A percentile compares a stretch with the other conserved stretches of the same genome.
Conservation (phyloP, 169 alveolate species). For the Perkinsus olseni region DNA sequence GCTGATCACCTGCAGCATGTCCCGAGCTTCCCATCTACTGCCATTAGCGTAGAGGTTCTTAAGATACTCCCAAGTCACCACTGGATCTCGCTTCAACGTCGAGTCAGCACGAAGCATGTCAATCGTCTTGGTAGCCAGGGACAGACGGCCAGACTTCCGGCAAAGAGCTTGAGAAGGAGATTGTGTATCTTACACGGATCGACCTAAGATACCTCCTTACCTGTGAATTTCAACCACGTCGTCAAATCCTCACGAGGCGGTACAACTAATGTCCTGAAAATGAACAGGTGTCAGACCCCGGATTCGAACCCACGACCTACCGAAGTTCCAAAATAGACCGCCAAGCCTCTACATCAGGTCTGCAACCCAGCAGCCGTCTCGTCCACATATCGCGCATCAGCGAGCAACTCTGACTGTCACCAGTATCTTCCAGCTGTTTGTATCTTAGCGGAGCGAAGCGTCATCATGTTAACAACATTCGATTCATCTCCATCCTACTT, state of each 20-base stretch:
- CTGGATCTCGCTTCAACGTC: slow-evolving; percentile 28
- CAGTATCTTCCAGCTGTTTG: slow-evolving; percentile 38
- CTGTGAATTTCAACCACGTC: slow-evolving; percentile 27
- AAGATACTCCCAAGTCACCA: slow-evolving; percentile 32
- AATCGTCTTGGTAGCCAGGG: slow-evolving; percentile 13
- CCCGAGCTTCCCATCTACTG: slow-evolving; percentile 33
- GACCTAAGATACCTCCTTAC: slow-evolving; percentile 15
- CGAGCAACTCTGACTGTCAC: slow-evolving; percentile 34
- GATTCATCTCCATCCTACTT: slow-evolving; percentile 24
- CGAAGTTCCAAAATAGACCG: slow-evolving; percentile 35
- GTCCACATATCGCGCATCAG: slow-evolving; percentile 55
- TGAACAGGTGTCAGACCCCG: slow-evolving; percentile 22
- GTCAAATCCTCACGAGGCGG: slow-evolving; percentile 27
- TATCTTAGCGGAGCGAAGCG: not conserved
- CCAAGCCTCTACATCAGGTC: slow-evolving; percentile 35
- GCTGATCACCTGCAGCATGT: slow-evolving; percentile 24
- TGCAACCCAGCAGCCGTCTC: slow-evolving; percentile 35
- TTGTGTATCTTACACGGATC: not conserved
- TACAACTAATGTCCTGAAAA: slow-evolving; percentile 18
- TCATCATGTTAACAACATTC: not conserved
- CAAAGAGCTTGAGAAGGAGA: slow-evolving; percentile 18
- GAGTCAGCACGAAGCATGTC: slow-evolving; percentile 17
- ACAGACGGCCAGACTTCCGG: slow-evolving; percentile 14
- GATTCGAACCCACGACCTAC: slow-evolving; percentile 24
- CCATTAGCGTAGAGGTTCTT: slow-evolving; percentile 28